Evolutionary conservation across 495 filamentous ascomycete species (phyloP).

Genomic region (Lichina pygmaea): DNA sequence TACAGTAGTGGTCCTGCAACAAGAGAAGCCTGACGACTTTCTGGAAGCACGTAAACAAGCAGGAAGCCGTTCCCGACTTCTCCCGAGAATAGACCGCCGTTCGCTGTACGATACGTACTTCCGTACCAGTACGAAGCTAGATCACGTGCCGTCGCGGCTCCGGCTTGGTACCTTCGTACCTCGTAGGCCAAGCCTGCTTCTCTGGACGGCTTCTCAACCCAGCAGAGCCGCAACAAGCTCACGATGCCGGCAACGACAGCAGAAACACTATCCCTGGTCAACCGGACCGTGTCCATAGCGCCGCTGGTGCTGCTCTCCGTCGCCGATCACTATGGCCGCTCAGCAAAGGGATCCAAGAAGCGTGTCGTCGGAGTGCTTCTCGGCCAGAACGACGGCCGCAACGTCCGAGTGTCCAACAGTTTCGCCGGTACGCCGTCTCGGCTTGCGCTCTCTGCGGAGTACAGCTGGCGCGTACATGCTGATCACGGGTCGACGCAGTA

Average conservation of each 20-base stretch:
- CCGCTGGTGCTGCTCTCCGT: slow-evolving; percentile 92
- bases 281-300: slow-evolving; percentile 82
- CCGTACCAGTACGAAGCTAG: no score
- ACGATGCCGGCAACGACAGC: slow-evolving; percentile 81
- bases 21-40: no score
- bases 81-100: no score
- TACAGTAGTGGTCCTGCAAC: no score
- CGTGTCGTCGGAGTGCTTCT: slow-evolving; percentile 88
- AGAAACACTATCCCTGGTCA: slow-evolving; percentile 78
- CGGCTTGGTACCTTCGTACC: no score
- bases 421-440: slow-evolving; percentile 49
- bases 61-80: no score
- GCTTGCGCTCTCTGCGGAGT: not conserved
- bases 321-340: slow-evolving; percentile 94
- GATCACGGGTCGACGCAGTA: slow-evolving; percentile 23
- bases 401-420: slow-evolving; percentile 93
- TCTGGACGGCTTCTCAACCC: not conserved
- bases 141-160: no score
- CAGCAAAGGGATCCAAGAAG: slow-evolving; percentile 68
- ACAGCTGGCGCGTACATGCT: not conserved
- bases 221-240: not conserved
- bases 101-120: no score
- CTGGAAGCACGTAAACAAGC: no score
- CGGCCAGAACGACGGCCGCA: slow-evolving; percentile 84
- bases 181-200: no score